Conservation (phyloP, 2,329 filamentous ascomycete genomes). For the Nemania serpens region DNA sequence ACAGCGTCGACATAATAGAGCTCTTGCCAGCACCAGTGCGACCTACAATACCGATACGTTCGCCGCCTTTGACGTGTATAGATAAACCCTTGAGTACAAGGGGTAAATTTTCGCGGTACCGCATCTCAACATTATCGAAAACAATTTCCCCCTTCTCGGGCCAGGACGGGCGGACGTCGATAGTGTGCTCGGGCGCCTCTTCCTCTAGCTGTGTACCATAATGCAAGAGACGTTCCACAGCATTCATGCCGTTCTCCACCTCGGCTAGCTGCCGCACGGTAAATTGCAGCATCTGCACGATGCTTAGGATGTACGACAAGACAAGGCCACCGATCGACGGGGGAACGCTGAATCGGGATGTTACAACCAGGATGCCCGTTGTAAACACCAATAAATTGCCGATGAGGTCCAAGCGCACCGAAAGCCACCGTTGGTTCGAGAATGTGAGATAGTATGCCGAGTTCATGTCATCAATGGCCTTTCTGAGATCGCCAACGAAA, state of each 20-base stretch:
- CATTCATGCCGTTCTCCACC: constrained; percentile 98
- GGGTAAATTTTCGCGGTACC: constrained; percentile 73
- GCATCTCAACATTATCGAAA: constrained; percentile 78
- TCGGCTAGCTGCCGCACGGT: constrained; percentile 92
- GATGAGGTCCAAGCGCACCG: constrained; percentile 80
- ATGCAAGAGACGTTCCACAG: constrained; percentile 87
- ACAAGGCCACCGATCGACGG: constrained; percentile 88
- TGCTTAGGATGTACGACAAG: constrained; percentile 88
- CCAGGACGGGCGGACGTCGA: constrained; percentile 76
- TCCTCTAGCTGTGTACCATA: constrained; percentile 87
- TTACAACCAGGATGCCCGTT: constrained; percentile 88
- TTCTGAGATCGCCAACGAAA: constrained; percentile 72
- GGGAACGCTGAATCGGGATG: constrained; percentile 81
- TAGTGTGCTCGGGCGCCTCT: constrained; percentile 81
- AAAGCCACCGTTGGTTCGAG: constrained; percentile 93
- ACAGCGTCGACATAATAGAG: constrained; percentile 81
- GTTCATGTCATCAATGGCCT: constrained; percentile 88
- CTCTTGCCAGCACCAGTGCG: constrained; percentile 84
- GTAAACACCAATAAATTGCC: constrained; percentile 85
- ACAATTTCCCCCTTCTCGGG: constrained; percentile 83
- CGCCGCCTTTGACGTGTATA: constrained; percentile 75
- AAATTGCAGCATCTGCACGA: constrained; percentile 96
- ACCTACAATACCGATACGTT: constrained; percentile 81
- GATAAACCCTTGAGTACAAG: constrained; percentile 72
- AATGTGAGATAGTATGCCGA: constrained; percentile 94